phyloP scores from a whole-genome alignment of 2,329 filamentous ascomycete genomes.

The Claviceps monticola region DNA sequence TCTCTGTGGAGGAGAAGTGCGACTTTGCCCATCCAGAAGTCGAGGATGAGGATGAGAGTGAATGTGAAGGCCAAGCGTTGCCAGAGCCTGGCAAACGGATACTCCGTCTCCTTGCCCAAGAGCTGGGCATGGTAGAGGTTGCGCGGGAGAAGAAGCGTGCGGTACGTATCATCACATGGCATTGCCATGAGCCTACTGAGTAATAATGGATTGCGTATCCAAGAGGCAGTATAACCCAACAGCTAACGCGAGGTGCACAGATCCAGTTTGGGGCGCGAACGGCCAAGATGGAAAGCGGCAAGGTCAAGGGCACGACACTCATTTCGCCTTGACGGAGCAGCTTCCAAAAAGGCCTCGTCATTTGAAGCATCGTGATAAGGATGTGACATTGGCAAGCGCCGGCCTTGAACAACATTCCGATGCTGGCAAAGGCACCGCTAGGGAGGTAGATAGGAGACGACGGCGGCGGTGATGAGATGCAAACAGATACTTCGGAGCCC shows the following conservation, averaged over 20 bases:
- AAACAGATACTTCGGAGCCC: conserved; percentile 64
- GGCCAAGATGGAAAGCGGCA: conserved; percentile 65
- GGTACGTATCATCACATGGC: conserved; percentile 6
- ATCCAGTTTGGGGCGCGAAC: conserved; percentile 76
- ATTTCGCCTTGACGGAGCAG: conserved; percentile 23
- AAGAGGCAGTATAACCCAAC: not conserved
- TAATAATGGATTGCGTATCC: too few relatives aligned
- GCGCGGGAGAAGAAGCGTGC: conserved; percentile 68
- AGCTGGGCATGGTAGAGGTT: conserved; percentile 56
- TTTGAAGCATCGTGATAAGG: not conserved
- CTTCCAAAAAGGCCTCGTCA: too few relatives aligned
- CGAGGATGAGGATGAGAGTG: conserved; percentile 5
- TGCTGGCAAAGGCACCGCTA: not conserved
- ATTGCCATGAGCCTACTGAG: too few relatives aligned
- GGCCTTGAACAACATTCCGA: not conserved
- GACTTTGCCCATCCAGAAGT: conserved; percentile 51
- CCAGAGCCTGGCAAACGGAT: conserved; percentile 67
- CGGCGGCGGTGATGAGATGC: conserved; percentile 47
- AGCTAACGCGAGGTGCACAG: conserved; percentile 21
- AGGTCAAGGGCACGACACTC: conserved; percentile 53
- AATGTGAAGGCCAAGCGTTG: not conserved
- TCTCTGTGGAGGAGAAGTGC: conserved; percentile 73
- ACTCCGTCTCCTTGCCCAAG: conserved; percentile 61
- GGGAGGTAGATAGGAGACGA: not conserved
- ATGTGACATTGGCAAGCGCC: not conserved